Evolutionary conservation across 495 filamentous ascomycete species (phyloP), one percentile per base, ranked within the genome.

Genomic region (Thozetella sp.): DNA sequence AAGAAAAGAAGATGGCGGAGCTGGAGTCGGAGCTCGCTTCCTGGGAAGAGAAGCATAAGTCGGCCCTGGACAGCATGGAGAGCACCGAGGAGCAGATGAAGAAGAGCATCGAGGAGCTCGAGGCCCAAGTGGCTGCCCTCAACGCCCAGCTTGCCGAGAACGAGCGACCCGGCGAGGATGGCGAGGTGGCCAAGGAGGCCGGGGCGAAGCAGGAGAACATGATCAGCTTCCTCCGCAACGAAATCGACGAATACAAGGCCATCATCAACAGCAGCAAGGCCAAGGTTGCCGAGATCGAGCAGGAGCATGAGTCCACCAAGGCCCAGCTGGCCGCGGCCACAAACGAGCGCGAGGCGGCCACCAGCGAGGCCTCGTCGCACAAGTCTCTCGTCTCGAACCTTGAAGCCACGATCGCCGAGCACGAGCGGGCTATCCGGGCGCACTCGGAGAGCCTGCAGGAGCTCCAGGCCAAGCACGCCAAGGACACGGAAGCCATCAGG

Each of bases 231-330:
- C 74, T 99, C 45, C 89, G 90, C 60, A 80, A 76, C 56, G 86
- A 93, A 63, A 88, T 98, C 57, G 87, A 92, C 25, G 85, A 90
- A 59, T 91, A 96, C 72, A 93, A 90, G 75, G 70, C 81, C 17
- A 85, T 88, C 24, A 86, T 93, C 64, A 82, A 83, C 45, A 74
- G 72, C 58, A 89, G 90, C 63, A 71, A 85, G 27, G 72, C 80
- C 30, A 88, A 84, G 58, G 87, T 94, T 63, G 73, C 83, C 17
- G 79, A 84, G 59, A 76, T 93, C 17, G 90, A 94, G 69, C 73
- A 84, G 52, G 79, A 87, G 46, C 88, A 91, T 63, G 66, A 78
- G 20, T 76, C 79, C 25, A 80, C 87, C 50, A 83, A 83, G 62
- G 73, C 79, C 53, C 79, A 91, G 62, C 76, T 92, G 19, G 74